Base-by-base conservation (phyloP, 2,329 filamentous ascomycete genomes). In the Diaporthe sp. region DNA sequence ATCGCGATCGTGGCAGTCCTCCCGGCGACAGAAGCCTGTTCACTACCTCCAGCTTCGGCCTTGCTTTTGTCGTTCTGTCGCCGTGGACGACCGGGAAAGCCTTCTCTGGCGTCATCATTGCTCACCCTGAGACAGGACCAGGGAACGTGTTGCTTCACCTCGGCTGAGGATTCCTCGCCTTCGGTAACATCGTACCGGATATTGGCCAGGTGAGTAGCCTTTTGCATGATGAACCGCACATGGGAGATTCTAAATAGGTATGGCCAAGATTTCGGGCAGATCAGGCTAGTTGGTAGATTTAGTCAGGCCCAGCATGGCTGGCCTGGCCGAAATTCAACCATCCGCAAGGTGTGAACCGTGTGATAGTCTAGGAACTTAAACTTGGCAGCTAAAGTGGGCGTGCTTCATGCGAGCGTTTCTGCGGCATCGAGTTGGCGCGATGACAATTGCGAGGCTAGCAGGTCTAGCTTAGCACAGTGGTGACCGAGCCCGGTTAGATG, bases 381-480 rank as follows among this genome's bases (percentile, higher is more conserved):
- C 65, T 70, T 70, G 65, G 65, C 65, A 70, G 65, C 65, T 55
- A 70, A 70, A 70, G 65, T 55, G 65, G 65, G 49, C 51, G 65
- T 55, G 34, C 65, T 70, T 70, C 34, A 70, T 55, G 49, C 65
- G 65, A 70, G 65, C 34, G 49, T 55, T 70, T 68, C 49, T 68
- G 47, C 65, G 47, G 65, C 31, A 20, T 17, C 12, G 49, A 25
- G 63, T 28, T 53, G 65, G 47, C 65, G 65, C 65, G 25, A 70
- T 13, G 49, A 20, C 31, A 42, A 42, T 39, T 7, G 34, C 20
- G 9, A 39, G 49, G 34, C 65, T 70, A 70, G 49, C 49, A 39
- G n/a, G 65, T 39, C 22, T 68, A 68, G 47, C 65, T 34, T 28
- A 12, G 63, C 47, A 68, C 15, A 25, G 5, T 67, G 61, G 63